phyloP scores from a whole-genome alignment of 2,329 filamentous ascomycete species.

The Volutella citrinella region DNA sequence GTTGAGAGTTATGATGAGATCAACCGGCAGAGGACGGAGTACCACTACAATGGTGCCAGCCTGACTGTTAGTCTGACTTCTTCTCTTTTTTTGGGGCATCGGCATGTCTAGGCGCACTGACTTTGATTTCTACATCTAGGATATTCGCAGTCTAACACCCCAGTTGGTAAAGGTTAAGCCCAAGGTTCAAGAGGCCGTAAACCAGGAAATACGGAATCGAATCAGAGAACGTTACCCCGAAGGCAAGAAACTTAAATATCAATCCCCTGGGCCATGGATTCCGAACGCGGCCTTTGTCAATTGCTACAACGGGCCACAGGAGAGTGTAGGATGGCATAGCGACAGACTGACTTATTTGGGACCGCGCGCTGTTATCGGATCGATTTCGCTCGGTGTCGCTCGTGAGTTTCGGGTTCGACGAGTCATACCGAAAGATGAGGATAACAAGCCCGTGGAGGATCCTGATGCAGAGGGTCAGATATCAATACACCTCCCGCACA shows the following conservation, averaged over 20 bases:
- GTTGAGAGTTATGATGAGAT: constrained; percentile 72
- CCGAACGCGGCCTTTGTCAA: constrained; percentile 95
- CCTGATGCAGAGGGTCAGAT: constrained; percentile 79
- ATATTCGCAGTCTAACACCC: constrained; percentile 74
- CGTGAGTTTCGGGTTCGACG: constrained; percentile 86
- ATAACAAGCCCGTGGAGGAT: constrained; percentile 37
- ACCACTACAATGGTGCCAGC: constrained; percentile 78
- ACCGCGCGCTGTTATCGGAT: constrained; percentile 83
- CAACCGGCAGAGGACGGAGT: constrained; percentile 69
- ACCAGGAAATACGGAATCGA: constrained; percentile 68
- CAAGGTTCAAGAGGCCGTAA: constrained; percentile 72
- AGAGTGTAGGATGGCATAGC: constrained; percentile 88
- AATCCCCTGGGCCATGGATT: constrained; percentile 70
- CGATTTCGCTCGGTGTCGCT: constrained; percentile 85
- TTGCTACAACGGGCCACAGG: constrained; percentile 77
- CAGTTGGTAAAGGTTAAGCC: constrained; percentile 68
- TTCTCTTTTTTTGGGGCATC: neutral
- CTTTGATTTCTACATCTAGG: constrained; percentile 38
- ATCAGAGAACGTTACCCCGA: constrained; percentile 66
- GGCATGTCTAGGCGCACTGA: neutral
- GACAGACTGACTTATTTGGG: constrained; percentile 94
- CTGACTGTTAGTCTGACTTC: constrained; percentile 56
- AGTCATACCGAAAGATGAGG: constrained; percentile 60
- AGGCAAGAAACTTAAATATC: constrained; percentile 72
- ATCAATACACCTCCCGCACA: constrained; percentile 89